Evolutionary conservation across 2,329 filamentous ascomycete species (phyloP).

Genomic region (Monilinia aucupariae): DNA sequence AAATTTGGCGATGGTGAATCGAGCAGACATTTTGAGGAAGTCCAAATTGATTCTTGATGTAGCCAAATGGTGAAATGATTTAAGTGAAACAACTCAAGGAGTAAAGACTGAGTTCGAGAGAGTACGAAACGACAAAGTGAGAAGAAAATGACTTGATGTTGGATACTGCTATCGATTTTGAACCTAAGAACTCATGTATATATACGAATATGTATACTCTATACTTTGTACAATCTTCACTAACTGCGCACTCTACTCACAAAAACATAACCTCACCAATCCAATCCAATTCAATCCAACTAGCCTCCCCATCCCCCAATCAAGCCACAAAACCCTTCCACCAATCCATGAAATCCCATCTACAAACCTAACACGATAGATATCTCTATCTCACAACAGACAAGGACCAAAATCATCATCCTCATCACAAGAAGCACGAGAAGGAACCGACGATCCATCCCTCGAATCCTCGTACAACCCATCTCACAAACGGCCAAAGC

Average conservation of each 20-base stretch:
- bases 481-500: neutral
- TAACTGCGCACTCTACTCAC: neutral
- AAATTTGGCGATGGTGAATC: slow-evolving; percentile 2
- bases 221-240: neutral
- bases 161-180: neutral
- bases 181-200: neutral
- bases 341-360: neutral
- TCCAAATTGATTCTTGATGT: neutral
- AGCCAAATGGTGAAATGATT: neutral
- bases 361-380: no score
- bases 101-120: neutral
- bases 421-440: no score
- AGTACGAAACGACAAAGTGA: neutral
- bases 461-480: no score
- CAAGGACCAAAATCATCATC: no score
- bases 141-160: neutral
- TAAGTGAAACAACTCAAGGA: neutral
- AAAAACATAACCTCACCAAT: neutral
- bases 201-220: neutral
- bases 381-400: no score
- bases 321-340: neutral
- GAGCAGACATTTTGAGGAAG: slow-evolving; percentile 1
- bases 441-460: no score
- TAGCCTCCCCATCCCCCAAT: neutral
- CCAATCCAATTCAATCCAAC: neutral